phyloP scores from a whole-genome alignment of 2,329 filamentous ascomycete genomes.

The Neocatenulostroma microsporum region DNA sequence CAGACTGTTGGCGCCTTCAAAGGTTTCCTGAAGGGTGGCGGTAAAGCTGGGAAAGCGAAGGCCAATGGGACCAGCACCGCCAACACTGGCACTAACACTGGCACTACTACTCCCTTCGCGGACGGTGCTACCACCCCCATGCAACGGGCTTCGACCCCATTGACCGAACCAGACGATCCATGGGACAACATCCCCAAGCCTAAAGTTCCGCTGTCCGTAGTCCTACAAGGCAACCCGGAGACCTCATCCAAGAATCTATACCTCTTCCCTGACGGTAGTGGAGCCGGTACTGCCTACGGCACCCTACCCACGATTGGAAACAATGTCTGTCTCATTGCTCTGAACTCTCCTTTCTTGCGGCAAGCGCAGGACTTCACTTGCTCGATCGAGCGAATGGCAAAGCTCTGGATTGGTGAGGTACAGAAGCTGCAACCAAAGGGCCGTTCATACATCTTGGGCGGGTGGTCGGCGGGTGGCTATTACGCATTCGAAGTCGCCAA shows the following conservation, averaged over 20 bases:
- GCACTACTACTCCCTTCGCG: background rate
- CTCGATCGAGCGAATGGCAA: conserved; percentile 23
- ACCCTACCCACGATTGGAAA: conserved; percentile 34
- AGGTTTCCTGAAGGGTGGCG: conserved; percentile 10
- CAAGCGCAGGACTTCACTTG: conserved; percentile 23
- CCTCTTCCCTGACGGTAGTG: conserved; percentile 42
- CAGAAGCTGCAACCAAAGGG: conserved; percentile 41
- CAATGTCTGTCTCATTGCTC: conserved; percentile 42
- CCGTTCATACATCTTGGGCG: conserved; percentile 56
- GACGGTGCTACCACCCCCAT: too few relatives aligned
- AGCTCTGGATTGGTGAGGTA: conserved; percentile 21
- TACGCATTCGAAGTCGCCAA: conserved; percentile 46
- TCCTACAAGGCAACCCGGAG: conserved; percentile 19
- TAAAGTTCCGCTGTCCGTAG: conserved; percentile 23
- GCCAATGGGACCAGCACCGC: background rate
- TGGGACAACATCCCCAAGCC: conserved; percentile 26
- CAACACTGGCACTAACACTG: conserved; percentile 1
- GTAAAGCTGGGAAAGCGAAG: background rate
- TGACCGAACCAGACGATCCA: conserved; percentile 21
- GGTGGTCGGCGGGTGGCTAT: conserved; percentile 72
- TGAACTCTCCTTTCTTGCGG: conserved; percentile 26
- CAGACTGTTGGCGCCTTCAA: conserved; percentile 22
- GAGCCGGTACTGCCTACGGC: conserved; percentile 39
- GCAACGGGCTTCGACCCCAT: too few relatives aligned
- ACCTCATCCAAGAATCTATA: conserved; percentile 16